Base-by-base conservation (phyloP, 257 asterid genomes). In the Cinchona pubescens region DNA sequence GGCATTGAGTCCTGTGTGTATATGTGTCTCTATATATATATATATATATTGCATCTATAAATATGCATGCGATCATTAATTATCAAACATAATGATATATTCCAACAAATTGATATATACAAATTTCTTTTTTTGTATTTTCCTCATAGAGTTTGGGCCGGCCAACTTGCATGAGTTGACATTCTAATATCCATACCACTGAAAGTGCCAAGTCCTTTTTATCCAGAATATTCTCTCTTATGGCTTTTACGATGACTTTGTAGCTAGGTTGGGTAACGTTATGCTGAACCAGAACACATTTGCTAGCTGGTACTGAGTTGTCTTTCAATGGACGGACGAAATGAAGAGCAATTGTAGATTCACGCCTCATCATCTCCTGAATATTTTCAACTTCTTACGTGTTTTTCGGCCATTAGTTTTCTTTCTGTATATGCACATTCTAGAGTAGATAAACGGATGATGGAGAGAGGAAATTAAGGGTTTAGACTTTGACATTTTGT, bases 171-270 rank as follows among this genome's bases (percentile, higher is more conserved):
- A 76, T 67, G 80, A 79, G 79, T 80, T 84, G 90, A 79, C 80
- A 62, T 78, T 67, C 35, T 35, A 72, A 75, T 72, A 76, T 71
- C 88, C 88, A 83, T 81, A 79, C 85, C 76, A 76, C 77, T 82
- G 84, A 86, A 80, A 83, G 86, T 79, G 83, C 80, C 92, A 75
- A 77, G 79, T 76, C 77, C 70, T 68, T 64, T 83, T 79, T 79
- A 78, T 81, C 84, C 59, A 62, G 40, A 58, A 85, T 74, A 78
- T 76, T 81, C 66, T 77, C 69, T 46, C 38, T n/a, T n/a, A 0
- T 27, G 23, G 37, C 77, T 77, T 63, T 75, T 40, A 55, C 15
- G 61, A 55, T 35, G 30, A 58, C 38, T 38, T 45, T 14, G 30
- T 42, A 30, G 67, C 12, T 27, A 19, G 30, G 25, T n/a, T n/a